A percentile compares a stretch with the other conserved stretches of the same genome.
phyloP scores from a whole-genome alignment of 805 yeast species.

The Cyberlindnera lachancei region DNA sequence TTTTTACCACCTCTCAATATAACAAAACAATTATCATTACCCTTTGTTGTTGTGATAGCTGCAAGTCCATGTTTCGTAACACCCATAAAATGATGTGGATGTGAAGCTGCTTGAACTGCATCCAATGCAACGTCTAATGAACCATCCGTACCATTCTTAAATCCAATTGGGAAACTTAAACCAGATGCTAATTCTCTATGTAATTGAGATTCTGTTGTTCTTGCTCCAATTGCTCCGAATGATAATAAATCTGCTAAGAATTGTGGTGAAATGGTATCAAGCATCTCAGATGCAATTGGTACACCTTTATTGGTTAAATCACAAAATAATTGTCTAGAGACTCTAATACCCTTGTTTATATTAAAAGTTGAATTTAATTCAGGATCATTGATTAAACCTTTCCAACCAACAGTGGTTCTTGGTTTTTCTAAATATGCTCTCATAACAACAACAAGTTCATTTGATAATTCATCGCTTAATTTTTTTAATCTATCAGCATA shows the following conservation, averaged over 20 bases:
- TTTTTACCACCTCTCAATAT: conserved; percentile 93
- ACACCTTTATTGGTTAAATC: conserved; percentile 72
- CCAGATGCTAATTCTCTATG: conserved; percentile 98
- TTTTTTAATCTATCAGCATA: conserved; percentile 67
- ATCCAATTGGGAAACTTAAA: conserved; percentile 96
- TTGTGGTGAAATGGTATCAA: conserved; percentile 97
- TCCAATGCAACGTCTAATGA: conserved; percentile 87
- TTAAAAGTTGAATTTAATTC: conserved; percentile 88
- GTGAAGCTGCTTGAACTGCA: conserved; percentile 87
- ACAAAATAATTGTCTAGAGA: conserved; percentile 77
- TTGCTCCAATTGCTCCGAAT: conserved; percentile 97
- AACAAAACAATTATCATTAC: conserved; percentile 90
- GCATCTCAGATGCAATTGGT: conserved; percentile 97
- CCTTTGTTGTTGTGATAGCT: conserved; percentile 93
- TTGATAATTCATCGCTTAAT: conserved; percentile 61
- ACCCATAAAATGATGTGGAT: conserved; percentile 92
- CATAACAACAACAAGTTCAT: conserved; percentile 82
- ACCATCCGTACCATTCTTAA: conserved; percentile 98
- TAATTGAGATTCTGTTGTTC: conserved; percentile 96
- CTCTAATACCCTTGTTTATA: conserved; percentile 88
- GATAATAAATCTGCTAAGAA: conserved; percentile 84
- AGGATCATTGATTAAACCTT: conserved; percentile 95
- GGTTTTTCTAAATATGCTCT: conserved; percentile 98
- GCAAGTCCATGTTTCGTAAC: conserved; percentile 97
- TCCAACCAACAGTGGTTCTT: conserved; percentile 99